Percentiles rank a stretch among this genome's conserved stretches.
These are phyloP conservation scores for Thalassiosira mediterranea DNA, from an alignment of 352 stramenopile genomes.

Conservation along the genomic window DNA sequence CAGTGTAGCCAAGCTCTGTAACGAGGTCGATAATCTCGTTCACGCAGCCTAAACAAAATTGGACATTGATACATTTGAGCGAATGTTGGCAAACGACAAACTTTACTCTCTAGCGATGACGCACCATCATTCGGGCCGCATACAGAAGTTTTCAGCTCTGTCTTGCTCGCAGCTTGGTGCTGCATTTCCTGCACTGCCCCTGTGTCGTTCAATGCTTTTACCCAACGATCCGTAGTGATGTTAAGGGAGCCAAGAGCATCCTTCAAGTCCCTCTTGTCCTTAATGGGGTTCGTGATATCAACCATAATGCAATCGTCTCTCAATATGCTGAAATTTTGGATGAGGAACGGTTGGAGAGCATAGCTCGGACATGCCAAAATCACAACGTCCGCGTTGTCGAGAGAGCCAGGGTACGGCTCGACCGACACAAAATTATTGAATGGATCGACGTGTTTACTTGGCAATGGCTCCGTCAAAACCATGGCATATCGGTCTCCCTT, in stretches of 20 bases:
- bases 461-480: constrained; percentile 28
- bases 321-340: constrained; percentile 29
- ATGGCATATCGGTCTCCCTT: constrained; percentile 6
- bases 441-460: neutral
- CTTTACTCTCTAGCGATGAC: no score
- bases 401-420: constrained; percentile 11
- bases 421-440: constrained; percentile 30
- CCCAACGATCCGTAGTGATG: constrained; percentile 26
- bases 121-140: constrained; percentile 22
- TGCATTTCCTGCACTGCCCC: constrained; percentile 32
- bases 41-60: no score
- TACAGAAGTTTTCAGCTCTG: constrained; percentile 15
- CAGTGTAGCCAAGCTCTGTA: constrained; percentile 17
- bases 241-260: constrained; percentile 1
- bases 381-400: constrained; percentile 32
- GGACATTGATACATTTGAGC: no score
- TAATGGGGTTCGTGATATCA: constrained; percentile 25
- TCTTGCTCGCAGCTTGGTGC: constrained; percentile 8
- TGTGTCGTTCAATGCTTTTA: constrained; percentile 46
- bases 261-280: constrained; percentile 24
- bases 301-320: constrained; percentile 25
- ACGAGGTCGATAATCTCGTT: constrained; percentile 16
- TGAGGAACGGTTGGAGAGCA: constrained; percentile 25
- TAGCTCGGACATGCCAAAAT: constrained; percentile 26
- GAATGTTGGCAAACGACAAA: no score